phyloP scores from a whole-genome alignment of 495 filamentous ascomycete species.

The Penicillium arizonense region DNA sequence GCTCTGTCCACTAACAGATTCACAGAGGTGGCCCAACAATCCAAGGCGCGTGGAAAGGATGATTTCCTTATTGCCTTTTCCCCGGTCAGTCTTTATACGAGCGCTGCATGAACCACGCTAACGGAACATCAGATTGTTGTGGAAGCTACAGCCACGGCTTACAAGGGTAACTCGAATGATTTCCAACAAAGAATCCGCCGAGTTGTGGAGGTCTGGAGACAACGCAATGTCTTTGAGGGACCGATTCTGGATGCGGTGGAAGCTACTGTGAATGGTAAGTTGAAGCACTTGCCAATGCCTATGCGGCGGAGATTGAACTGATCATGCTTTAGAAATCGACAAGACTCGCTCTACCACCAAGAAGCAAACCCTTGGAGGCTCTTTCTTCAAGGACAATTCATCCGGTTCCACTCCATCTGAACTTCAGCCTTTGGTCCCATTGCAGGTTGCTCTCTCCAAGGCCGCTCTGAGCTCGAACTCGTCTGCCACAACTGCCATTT shows the following conservation, averaged over 20 bases:
- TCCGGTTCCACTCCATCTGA: slow-evolving; percentile 66
- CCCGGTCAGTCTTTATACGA: slow-evolving; percentile 48
- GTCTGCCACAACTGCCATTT: slow-evolving; percentile 63
- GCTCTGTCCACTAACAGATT: slow-evolving; percentile 17
- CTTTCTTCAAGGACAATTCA: slow-evolving; percentile 59
- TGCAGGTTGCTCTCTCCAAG: slow-evolving; percentile 72
- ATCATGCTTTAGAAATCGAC: slow-evolving; percentile 64
- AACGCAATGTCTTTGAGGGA: slow-evolving; percentile 78
- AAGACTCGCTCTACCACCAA: slow-evolving; percentile 64
- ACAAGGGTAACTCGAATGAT: slow-evolving; percentile 79
- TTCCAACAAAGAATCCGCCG: slow-evolving; percentile 83
- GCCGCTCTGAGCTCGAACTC: slow-evolving; percentile 59
- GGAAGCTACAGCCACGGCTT: slow-evolving; percentile 79
- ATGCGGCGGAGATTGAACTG: slow-evolving; percentile 5
- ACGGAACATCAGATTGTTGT: slow-evolving; percentile 62
- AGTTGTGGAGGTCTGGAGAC: slow-evolving; percentile 92
- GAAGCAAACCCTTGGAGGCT: slow-evolving; percentile 67
- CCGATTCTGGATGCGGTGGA: slow-evolving; percentile 78
- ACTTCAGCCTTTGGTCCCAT: slow-evolving; percentile 66
- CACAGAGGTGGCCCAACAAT: slow-evolving; percentile 91
- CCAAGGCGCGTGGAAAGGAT: slow-evolving; percentile 82
- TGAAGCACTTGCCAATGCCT: neutral
- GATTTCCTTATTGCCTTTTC: slow-evolving; percentile 92
- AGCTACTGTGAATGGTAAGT: slow-evolving; percentile 69
- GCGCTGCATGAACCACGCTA: slow-evolving; percentile 8